phyloP scores from a whole-genome alignment of 2,329 filamentous ascomycete genomes.

The Trichoderma sp. region DNA sequence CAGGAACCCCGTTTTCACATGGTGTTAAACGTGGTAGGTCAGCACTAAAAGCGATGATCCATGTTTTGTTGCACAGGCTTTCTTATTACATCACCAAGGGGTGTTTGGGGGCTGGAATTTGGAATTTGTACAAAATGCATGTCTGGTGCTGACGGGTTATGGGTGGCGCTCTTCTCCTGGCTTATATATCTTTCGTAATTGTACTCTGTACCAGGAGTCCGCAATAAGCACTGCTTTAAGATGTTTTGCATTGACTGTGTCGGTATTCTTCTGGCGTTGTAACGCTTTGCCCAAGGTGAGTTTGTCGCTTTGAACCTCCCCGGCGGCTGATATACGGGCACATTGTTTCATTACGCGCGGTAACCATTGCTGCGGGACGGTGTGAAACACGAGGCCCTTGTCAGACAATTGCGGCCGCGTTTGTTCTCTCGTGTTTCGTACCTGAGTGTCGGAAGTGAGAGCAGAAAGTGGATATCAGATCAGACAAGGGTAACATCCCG shows the following conservation, averaged over 20 bases:
- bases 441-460: not conserved
- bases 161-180: not conserved
- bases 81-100: not conserved
- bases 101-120: not conserved
- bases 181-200: not conserved
- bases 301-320: not conserved
- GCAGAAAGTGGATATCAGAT: not conserved
- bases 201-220: not conserved
- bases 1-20: constrained; percentile 94
- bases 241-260: not conserved
- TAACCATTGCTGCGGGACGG: not conserved
- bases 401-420: not conserved
- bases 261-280: not conserved
- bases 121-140: not conserved
- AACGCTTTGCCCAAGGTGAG: not conserved
- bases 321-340: not conserved
- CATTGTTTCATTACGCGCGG: not conserved
- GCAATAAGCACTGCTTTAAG: not conserved
- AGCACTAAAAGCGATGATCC: constrained; percentile 3
- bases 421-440: not conserved
- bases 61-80: not conserved
- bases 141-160: not conserved
- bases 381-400: not conserved
- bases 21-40: constrained; percentile 65
- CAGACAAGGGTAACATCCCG: not conserved